Evolutionary conservation across 2,329 filamentous ascomycete genomes (phyloP).

Genomic region (Trichoderma oligosporum): DNA sequence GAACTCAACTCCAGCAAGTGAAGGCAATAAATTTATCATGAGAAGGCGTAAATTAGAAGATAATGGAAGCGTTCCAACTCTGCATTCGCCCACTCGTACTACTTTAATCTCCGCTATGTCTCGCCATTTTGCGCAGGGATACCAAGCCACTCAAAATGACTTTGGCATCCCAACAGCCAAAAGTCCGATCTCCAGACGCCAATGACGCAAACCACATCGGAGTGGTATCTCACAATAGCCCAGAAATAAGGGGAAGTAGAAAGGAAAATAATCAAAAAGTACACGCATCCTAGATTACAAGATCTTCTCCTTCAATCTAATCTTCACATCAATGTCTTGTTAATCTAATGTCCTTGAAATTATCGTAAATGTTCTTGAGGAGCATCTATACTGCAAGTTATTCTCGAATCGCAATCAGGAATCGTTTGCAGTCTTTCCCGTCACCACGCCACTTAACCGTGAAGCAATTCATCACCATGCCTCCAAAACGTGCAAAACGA

Average conservation of each 20-base stretch:
- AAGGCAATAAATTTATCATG: no score
- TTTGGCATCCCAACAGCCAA: constrained; percentile 5
- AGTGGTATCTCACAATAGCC: not conserved
- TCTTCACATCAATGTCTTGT: not conserved
- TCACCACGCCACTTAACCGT: not conserved
- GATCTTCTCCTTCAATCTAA: not conserved
- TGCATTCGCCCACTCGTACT: not conserved
- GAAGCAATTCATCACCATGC: constrained; percentile 26
- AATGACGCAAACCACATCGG: constrained; percentile 34
- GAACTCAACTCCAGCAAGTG: no score
- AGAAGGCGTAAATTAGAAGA: no score
- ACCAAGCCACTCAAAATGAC: constrained; percentile 20
- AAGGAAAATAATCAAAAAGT: not conserved
- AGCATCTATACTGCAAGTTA: not conserved
- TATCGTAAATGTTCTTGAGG: constrained; percentile 11
- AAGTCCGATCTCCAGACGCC: constrained; percentile 30
- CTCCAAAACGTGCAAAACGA: constrained; percentile 29
- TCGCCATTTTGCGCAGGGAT: constrained; percentile 15
- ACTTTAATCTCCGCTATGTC: constrained; percentile 8
- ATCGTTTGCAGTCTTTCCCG: not conserved
- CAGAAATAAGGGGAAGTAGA: not conserved
- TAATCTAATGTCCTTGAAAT: not conserved
- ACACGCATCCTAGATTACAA: not conserved
- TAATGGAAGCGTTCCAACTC: not conserved
- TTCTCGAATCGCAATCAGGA: not conserved